Conservation (phyloP, 2,329 filamentous ascomycete genomes). For the Scolecobasidium constrictum region DNA sequence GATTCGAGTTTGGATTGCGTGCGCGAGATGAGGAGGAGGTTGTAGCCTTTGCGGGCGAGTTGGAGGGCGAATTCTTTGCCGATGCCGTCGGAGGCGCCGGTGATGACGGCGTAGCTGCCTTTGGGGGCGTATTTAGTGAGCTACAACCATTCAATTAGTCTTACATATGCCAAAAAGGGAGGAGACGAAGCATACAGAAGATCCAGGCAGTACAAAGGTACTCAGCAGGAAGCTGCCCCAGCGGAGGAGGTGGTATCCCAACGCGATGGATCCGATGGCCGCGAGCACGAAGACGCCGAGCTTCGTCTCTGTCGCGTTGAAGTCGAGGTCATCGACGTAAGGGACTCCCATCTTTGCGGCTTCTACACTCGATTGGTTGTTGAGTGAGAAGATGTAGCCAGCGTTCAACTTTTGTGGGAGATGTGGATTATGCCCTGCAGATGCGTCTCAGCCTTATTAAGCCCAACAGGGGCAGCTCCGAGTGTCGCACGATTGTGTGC, state of each 20-base stretch:
- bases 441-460: too few relatives aligned
- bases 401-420: too few relatives aligned
- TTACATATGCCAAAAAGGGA: too few relatives aligned
- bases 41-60: constrained; percentile 85
- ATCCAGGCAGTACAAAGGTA: neutral
- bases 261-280: neutral
- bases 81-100: constrained; percentile 89
- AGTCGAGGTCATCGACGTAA: neutral
- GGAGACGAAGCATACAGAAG: neutral
- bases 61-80: constrained; percentile 93
- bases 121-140: constrained; percentile 83
- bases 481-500: too few relatives aligned
- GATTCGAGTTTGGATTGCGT: constrained; percentile 83
- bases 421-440: too few relatives aligned
- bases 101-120: constrained; percentile 89
- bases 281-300: neutral
- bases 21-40: constrained; percentile 86
- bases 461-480: too few relatives aligned
- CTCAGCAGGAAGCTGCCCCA: neutral
- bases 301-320: neutral
- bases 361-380: neutral
- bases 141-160: constrained; percentile 44
- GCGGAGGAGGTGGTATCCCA: neutral
- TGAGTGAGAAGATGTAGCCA: neutral
- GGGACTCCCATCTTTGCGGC: neutral